Percentiles rank a stretch among this genome's conserved stretches.
Evolutionary conservation across 2,329 filamentous ascomycete genomes (phyloP).

Genomic region (Aspergillus sp.): DNA sequence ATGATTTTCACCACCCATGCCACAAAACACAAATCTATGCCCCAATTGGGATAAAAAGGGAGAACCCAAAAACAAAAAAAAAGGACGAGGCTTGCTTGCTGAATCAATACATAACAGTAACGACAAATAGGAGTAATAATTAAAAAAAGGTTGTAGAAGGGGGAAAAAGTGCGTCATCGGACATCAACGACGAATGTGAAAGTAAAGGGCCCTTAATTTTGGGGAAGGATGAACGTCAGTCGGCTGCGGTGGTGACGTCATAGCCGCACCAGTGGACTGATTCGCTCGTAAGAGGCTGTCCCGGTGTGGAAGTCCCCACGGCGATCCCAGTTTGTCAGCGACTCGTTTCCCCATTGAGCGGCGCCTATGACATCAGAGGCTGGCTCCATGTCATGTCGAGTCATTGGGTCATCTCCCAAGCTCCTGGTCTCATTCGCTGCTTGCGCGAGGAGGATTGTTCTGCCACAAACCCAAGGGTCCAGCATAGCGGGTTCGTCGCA

Average conservation of each 20-base stretch:
- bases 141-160: constrained; percentile 5
- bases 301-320: constrained; percentile 15
- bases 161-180: constrained; percentile 19
- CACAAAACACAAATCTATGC: constrained; percentile 17
- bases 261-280: constrained; percentile 11
- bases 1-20: constrained; percentile 4
- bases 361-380: constrained; percentile 24
- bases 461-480: constrained; percentile 3
- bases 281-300: constrained; percentile 4
- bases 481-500: background rate
- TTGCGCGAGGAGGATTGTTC: background rate
- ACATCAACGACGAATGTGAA: background rate
- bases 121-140: background rate
- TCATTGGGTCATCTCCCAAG: constrained; percentile 8
- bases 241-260: constrained; percentile 21
- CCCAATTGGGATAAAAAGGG: constrained; percentile 2
- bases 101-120: constrained; percentile 9
- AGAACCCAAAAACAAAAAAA: constrained; percentile 1
- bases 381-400: constrained; percentile 19
- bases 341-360: constrained; percentile 16
- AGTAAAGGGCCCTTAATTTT: background rate
- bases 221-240: constrained; percentile 11
- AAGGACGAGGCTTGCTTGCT: constrained; percentile 14
- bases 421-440: constrained; percentile 10
- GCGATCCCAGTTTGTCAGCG: constrained; percentile 20